Evolutionary conservation across 257 asterid genomes (phyloP), one percentile per base, ranked within the genome.

Genomic region (Oldenlandia corymbosa): DNA sequence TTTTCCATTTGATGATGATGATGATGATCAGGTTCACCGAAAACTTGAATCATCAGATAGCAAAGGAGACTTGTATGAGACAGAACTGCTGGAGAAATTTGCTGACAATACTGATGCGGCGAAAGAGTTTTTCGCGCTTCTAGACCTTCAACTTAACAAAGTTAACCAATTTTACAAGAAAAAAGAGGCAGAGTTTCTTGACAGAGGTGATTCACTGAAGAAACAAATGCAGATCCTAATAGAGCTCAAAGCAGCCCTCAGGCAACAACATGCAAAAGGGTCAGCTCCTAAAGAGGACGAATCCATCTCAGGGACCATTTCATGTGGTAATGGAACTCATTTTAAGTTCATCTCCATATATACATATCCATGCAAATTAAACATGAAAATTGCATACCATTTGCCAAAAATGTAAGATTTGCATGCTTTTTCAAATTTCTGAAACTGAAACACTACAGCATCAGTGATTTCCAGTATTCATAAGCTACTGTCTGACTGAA

Each of bases 61-160:
- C 64, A 80, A 71, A 31, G 88, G 76, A 16, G 92, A 84, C 63
- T 37, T 83, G 78, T 91, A 91, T 30, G 90, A 84, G 74, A 91
- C 98, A 0, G 94, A 91, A 62, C 43, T 91, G 75, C 58, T 88
- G 24, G 94, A 88, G 66, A 85, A 85, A 47, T 83, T 86, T 65
- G 83, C 83, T 18, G 95, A 86, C n/a, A n/a, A n/a, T 34, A 79
- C 71, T 45, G 92, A 88, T 52, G 80, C 90, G 0, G 88, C 94
- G 1, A 68, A 42, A 18, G 96, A 88, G 65, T 91, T 91, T 59
- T 91, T 91, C 55, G 70, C 83, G 3, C 81, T 83, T 18, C 76
- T 91, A 60, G 98, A 91, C 69, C 73, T 63, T 30, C 98, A 91
- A 72, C 94, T 91, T 9, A 91, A 88, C 76, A 91, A 91, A 76